Base-by-base conservation (phyloP, 257 asterid species). In the Salvia rosmarinus region DNA sequence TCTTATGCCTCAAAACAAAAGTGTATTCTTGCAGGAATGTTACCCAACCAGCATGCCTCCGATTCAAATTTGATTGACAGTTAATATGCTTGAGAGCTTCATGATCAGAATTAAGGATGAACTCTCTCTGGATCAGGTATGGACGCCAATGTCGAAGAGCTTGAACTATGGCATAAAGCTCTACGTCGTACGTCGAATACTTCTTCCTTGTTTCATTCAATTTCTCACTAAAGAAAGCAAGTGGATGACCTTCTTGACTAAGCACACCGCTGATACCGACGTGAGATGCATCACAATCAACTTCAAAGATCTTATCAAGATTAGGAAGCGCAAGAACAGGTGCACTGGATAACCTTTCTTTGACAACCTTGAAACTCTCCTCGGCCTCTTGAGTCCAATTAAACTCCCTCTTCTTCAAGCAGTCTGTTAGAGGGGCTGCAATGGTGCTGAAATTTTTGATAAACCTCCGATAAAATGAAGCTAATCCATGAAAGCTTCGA, bases 71-170 rank as follows among this genome's bases (percentile, higher is more conserved):
- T 2, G 13, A 10, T 20, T 68, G 74, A 3, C 7, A 4, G 28
- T 68, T 68, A 10, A 52, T 35, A 9, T 52, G 6, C 4, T 54
- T 68, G 7, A 68, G 16, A 19, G 74, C 65, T 23, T 68, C 42
- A 37, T 54, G 55, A n/a, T 68, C 74, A 11, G 64, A 37, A 23
- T 54, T 11, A 4, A 68, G 64, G 2, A 68, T 34, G 30, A 68
- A 52, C 3, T 68, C 73, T 12, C 30, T 32, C 2, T 50, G 70
- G 8, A 64, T 40, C 4, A 64, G 39, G 6, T 64, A 64, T 0
- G 13, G 40, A 0, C 23, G 20, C 57, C 57, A 43, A 23, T 64
- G 70, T 3, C 23, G 40, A 11, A 64, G 42, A 12, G 70, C 56
- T n/a, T 44, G 42, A 14, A 64, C 42, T 9, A 64, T 44, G 13